Base-by-base conservation (phyloP, 2,329 filamentous ascomycete genomes). In the Ophiostoma himal-ulmi region DNA sequence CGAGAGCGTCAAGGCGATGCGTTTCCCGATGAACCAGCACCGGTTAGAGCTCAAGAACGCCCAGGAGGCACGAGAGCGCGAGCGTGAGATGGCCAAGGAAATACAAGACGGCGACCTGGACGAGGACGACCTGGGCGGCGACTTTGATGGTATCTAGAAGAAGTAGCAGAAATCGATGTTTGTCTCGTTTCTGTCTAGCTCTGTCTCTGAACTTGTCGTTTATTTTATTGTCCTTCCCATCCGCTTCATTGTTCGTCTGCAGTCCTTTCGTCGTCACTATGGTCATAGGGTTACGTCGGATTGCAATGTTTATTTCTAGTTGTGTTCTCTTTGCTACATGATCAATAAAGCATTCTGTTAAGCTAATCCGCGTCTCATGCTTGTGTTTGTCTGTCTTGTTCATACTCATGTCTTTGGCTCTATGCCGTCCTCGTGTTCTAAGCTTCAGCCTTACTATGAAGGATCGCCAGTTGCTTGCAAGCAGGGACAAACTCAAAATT, bases 21-120 rank as follows among this genome's bases (percentile, higher is more conserved):
- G 95, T 70, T 99, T 98, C 82, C 95, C 95, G 2, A 98, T 98
- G 94, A 97, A 99, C 83, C 95, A 98, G 81, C 95, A 99, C 81
- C 89, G 95, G 22, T 85, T 98, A 70, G 95, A 99, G 81, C 86
- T 99, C 70, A 98, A 97, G 87, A 98, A 96, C 77, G 95, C 95
- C 0, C 94, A 98, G 80, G 96, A 99, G 81, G 95, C 95, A n/a
- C 88, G 95, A 68, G 95, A 99, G 80, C 87, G 95, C 26, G 95
- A 99, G 84, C 88, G 95, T 22, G 95, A 99, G 82, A 88, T 99
- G 85, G 95, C 94, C 73, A 98, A 98, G 85, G 95, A 99, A 84
- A 98, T 99, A 78, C 93, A 97, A 81, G 95, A 98, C 75, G 95
- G 94, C 26, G 95, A 99, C 78, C 86, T 97, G 80, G 95, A 98